These are phyloP conservation scores for Penicillium angulare DNA, from an alignment of 495 filamentous ascomycete genomes.

Conservation along the genomic window DNA sequence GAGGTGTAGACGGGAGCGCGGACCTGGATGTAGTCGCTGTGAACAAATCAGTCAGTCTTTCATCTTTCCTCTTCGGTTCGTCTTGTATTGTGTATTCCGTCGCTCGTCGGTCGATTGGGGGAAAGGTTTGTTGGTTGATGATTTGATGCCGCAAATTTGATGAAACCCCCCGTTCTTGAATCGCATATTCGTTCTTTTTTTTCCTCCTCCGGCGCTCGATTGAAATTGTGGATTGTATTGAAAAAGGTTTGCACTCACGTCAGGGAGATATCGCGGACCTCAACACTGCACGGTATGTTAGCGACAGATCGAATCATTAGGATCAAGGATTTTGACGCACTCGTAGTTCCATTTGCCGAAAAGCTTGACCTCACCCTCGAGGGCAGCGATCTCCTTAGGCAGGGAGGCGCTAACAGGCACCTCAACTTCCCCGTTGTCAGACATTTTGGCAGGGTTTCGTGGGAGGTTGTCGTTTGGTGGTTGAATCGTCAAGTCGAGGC, in stretches of 20 bases:
- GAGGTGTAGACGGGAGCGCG: conserved; percentile 96
- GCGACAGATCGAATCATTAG: background rate
- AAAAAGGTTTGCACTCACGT: conserved; percentile 67
- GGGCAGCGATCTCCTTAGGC: conserved; percentile 88
- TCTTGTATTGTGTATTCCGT: too few species aligned
- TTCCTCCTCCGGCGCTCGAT: conserved; percentile 18
- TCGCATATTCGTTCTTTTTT: conserved; percentile 1
- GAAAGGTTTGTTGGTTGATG: background rate
- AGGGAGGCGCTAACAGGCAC: conserved; percentile 77
- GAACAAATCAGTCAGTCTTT: conserved; percentile 10
- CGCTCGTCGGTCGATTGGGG: too few species aligned
- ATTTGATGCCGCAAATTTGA: conserved; percentile 2
- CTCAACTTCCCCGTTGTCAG: conserved; percentile 94
- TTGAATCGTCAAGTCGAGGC: conserved; percentile 19
- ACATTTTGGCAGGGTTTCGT: conserved; percentile 68
- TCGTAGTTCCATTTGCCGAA: conserved; percentile 99
- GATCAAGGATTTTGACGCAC: conserved; percentile 5
- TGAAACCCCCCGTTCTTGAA: conserved; percentile 11
- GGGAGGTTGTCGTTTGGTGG: conserved; percentile 46
- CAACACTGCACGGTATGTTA: conserved; percentile 53
- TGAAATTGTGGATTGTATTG: conserved; percentile 10
- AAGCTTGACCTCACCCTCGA: conserved; percentile 93
- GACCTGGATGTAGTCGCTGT: conserved; percentile 99
- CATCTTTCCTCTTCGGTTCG: background rate
- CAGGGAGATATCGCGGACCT: conserved; percentile 98